These are phyloP conservation scores for Carex littledalei DNA, from an alignment of 176 grass and related monocot species.

Conservation along the genomic window DNA sequence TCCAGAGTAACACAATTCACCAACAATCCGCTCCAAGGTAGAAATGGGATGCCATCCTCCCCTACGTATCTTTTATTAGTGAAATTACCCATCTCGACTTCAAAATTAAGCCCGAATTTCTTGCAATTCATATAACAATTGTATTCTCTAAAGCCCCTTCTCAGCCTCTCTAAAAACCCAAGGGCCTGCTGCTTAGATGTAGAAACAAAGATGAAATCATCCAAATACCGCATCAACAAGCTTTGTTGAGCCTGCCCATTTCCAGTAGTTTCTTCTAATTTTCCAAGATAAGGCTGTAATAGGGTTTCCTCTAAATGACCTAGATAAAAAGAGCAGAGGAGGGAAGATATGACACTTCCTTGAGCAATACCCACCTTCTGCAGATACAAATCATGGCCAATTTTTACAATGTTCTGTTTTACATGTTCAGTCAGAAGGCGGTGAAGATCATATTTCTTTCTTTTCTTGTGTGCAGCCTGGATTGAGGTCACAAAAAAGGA, in stretches of 20 bases:
- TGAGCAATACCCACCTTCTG: constrained; percentile 83
- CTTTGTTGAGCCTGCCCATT: constrained; percentile 19
- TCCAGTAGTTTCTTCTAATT: constrained; percentile 22
- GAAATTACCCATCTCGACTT: constrained; percentile 27
- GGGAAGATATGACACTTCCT: constrained; percentile 62
- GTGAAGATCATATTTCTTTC: constrained; percentile 44
- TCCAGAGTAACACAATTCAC: constrained; percentile 80
- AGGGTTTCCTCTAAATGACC: constrained; percentile 69
- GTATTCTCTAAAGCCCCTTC: constrained; percentile 65
- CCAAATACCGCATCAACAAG: constrained; percentile 73
- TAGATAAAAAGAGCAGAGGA: constrained; percentile 83
- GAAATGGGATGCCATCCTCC: constrained; percentile 68
- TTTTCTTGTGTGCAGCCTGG: constrained; percentile 40
- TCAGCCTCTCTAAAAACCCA: constrained; percentile 56
- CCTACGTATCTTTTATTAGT: constrained; percentile 52
- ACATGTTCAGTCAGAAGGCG: constrained; percentile 45
- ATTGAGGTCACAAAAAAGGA: constrained; percentile 9
- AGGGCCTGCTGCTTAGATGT: constrained; percentile 58
- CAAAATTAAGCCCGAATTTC: constrained; percentile 80
- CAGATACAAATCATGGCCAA: constrained; percentile 60
- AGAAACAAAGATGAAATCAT: constrained; percentile 90
- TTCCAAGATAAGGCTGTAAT: constrained; percentile 38
- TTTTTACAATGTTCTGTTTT: constrained; percentile 56
- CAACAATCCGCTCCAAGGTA: constrained; percentile 97
- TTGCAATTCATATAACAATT: constrained; percentile 75